These are phyloP conservation scores for Alloteropsis semialata DNA, from an alignment of 176 grass and related monocot species.

Conservation along the genomic window DNA sequence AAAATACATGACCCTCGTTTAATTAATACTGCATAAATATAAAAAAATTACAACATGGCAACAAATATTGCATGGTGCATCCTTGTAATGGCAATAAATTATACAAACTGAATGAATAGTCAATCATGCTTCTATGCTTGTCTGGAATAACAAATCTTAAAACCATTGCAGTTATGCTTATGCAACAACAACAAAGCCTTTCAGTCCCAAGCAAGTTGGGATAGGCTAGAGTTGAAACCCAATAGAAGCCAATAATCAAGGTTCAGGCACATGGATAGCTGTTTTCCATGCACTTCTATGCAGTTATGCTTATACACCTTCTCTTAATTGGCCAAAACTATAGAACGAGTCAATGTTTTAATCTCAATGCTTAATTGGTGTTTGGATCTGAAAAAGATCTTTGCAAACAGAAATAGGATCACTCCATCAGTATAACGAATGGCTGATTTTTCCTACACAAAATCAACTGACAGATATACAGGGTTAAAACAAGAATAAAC, in stretches of 20 bases:
- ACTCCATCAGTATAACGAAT: not conserved
- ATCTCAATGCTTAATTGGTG: not conserved
- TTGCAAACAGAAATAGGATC: conserved; percentile 15
- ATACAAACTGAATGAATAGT: conserved; percentile 3
- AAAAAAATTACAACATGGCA: not conserved
- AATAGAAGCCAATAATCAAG: too few relatives aligned
- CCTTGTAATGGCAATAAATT: not conserved
- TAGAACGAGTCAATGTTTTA: not conserved
- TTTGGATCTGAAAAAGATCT: not conserved
- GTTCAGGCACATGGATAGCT: too few relatives aligned
- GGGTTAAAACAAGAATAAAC: not conserved
- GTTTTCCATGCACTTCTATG: too few relatives aligned
- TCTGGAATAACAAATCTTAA: not conserved
- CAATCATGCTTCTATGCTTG: not conserved
- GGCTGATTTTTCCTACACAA: not conserved
- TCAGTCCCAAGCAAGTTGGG: too few relatives aligned
- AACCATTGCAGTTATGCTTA: not conserved
- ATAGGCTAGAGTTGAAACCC: too few relatives aligned
- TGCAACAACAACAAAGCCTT: too few relatives aligned
- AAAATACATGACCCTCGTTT: not conserved
- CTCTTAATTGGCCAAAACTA: conserved; percentile 11
- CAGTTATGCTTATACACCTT: not conserved
- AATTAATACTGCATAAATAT: conserved; percentile 7
- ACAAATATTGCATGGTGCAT: not conserved
- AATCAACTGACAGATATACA: not conserved